Conservation (phyloP, 371 early-diverging fungal species). For the Rhizopus stolonifer region DNA sequence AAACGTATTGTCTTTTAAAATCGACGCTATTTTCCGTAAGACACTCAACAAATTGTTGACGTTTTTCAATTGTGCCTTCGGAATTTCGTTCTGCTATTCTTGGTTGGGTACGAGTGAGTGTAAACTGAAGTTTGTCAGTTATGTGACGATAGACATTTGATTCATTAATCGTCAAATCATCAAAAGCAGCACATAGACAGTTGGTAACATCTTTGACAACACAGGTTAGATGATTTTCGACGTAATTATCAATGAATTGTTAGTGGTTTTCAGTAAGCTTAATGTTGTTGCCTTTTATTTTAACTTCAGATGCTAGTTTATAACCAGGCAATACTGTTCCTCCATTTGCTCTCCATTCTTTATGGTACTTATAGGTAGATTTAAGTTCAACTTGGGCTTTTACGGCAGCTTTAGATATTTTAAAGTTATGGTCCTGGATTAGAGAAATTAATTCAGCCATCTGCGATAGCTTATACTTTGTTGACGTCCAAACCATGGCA, state of each 20-base stretch:
- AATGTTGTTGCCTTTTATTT: slow-evolving; percentile 10
- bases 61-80: not conserved
- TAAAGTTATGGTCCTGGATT: no score
- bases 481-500: no score
- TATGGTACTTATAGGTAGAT: slow-evolving; percentile 11
- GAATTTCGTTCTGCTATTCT: slow-evolving; percentile 3
- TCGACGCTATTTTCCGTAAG: not conserved
- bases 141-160: not conserved
- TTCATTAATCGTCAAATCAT: slow-evolving; percentile 9
- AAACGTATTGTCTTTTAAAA: not conserved
- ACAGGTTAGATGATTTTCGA: slow-evolving; percentile 8
- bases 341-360: slow-evolving; percentile 16
- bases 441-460: no score
- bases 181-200: slow-evolving; percentile 8
- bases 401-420: no score
- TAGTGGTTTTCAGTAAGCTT: no score
- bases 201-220: slow-evolving; percentile 14
- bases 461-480: no score
- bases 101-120: not conserved
- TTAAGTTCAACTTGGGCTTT: not conserved
- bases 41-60: not conserved
- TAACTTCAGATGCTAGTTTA: slow-evolving; percentile 16
- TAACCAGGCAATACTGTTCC: slow-evolving; percentile 17
- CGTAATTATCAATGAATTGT: slow-evolving; percentile 8
- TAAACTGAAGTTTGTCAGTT: no score